Evolutionary conservation across 768 basidiomycete genomes (phyloP).

Genomic region (Tulasnella sp.): DNA sequence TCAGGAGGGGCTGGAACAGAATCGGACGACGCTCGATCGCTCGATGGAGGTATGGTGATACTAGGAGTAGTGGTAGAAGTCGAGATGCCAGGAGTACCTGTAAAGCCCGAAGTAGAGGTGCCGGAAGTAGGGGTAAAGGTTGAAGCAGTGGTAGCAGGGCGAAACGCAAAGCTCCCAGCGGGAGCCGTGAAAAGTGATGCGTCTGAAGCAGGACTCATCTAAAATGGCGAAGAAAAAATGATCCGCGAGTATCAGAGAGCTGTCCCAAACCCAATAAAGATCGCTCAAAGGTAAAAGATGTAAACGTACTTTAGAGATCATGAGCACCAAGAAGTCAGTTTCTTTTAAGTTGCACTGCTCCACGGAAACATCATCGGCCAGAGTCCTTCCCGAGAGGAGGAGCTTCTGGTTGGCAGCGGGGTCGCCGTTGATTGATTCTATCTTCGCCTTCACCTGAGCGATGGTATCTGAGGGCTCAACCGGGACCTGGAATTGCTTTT

Average conservation of each 20-base stretch:
- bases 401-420: conserved; percentile 79
- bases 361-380: conserved; percentile 81
- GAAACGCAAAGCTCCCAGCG: conserved; percentile 31
- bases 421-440: conserved; percentile 70
- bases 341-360: conserved; percentile 90
- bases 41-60: conserved; percentile 37
- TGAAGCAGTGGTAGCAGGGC: conserved; percentile 33
- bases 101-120: no score
- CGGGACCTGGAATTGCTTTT: conserved; percentile 87
- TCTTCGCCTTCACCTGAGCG: conserved; percentile 76
- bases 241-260: background rate
- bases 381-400: conserved; percentile 93
- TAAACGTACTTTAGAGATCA: conserved; percentile 84
- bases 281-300: background rate
- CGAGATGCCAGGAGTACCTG: no score
- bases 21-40: conserved; percentile 21
- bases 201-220: background rate
- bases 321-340: conserved; percentile 97
- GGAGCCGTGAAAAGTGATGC: background rate
- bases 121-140: background rate
- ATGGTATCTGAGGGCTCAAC: conserved; percentile 73
- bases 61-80: conserved; percentile 5
- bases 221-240: background rate
- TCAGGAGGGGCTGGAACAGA: conserved; percentile 14
- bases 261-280: conserved; percentile 18